Percentiles rank a stretch among this genome's conserved stretches.
Evolutionary conservation across 768 basidiomycete species (phyloP).

Genomic region (Boletus sp.): DNA sequence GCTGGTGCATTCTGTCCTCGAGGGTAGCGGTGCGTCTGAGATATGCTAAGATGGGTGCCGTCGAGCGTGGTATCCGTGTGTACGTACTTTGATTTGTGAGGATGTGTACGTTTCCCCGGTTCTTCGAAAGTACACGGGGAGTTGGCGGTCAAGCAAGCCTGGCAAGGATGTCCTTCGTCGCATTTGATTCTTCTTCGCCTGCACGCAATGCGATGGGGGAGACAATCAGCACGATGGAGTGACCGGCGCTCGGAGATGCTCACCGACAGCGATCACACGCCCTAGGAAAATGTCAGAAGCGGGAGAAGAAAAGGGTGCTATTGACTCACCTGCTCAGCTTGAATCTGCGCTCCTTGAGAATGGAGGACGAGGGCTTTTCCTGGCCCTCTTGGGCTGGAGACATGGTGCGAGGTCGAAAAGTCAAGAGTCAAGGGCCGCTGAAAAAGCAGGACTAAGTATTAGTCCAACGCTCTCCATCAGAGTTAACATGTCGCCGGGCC

Average conservation of each 20-base stretch:
- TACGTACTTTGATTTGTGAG: slow-evolving; percentile 83
- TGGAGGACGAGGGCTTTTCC: slow-evolving; percentile 45
- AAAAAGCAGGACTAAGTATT: slow-evolving; percentile 28
- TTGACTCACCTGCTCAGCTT: slow-evolving; percentile 73
- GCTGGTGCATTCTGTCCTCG: slow-evolving; percentile 85
- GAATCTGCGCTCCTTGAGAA: slow-evolving; percentile 79
- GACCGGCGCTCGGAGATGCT: slow-evolving; percentile 27
- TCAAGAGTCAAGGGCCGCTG: neutral
- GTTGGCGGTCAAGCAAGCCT: slow-evolving; percentile 79
- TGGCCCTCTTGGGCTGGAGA: slow-evolving; percentile 34
- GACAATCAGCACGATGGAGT: neutral
- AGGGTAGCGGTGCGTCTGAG: slow-evolving; percentile 73
- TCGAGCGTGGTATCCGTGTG: neutral
- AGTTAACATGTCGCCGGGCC: slow-evolving; percentile 20
- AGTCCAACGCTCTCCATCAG: slow-evolving; percentile 14
- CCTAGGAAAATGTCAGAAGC: slow-evolving; percentile 37
- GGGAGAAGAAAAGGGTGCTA: neutral
- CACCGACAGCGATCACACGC: slow-evolving; percentile 91
- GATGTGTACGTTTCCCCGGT: slow-evolving; percentile 79
- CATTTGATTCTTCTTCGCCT: slow-evolving; percentile 84
- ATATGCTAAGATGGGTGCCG: slow-evolving; percentile 1
- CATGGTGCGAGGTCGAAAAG: slow-evolving; percentile 22
- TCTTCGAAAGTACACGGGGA: slow-evolving; percentile 86
- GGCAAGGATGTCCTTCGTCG: slow-evolving; percentile 86
- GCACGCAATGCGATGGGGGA: neutral